Evolutionary conservation across 305 asterid genomes (phyloP).

Genomic region (Euphrasia arctica): DNA sequence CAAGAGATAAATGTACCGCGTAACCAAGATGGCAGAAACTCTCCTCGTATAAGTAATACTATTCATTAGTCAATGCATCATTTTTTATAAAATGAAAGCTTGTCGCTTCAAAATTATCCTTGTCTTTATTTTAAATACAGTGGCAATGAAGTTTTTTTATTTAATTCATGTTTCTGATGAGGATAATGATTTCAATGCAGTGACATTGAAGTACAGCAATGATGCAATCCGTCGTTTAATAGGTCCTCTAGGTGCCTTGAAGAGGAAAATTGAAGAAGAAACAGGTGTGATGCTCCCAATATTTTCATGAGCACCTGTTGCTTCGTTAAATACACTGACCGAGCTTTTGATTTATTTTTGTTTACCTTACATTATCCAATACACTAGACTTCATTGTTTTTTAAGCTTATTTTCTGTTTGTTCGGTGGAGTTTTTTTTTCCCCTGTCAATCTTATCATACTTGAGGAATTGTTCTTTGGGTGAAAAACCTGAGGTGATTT

Average conservation of each 20-base stretch:
- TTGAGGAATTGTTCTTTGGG: constrained; percentile 6
- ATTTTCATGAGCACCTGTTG: neutral
- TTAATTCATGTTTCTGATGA: constrained; percentile 18
- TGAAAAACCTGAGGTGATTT: neutral
- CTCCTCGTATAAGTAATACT: constrained; percentile 68
- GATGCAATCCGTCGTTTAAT: constrained; percentile 85
- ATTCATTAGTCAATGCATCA: constrained; percentile 1
- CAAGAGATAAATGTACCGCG: constrained; percentile 78
- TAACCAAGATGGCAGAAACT: constrained; percentile 61
- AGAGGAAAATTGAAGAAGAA: constrained; percentile 93
- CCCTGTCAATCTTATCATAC: constrained; percentile 3
- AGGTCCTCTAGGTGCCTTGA: constrained; percentile 94
- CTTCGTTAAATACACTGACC: neutral
- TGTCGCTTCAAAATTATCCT: neutral
- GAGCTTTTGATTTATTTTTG: neutral
- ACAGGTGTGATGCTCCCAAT: constrained; percentile 48
- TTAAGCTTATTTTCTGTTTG: constrained; percentile 4
- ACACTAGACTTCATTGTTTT: neutral
- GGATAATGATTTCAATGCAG: constrained; percentile 35
- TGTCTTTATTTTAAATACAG: constrained; percentile 12
- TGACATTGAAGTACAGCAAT: constrained; percentile 71
- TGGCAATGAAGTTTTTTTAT: constrained; percentile 11
- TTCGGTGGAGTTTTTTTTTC: neutral
- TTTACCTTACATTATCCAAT: neutral
- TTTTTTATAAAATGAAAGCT: constrained; percentile 12